phyloP scores from a whole-genome alignment of 257 asterid species.

The Capsicum chinense region DNA sequence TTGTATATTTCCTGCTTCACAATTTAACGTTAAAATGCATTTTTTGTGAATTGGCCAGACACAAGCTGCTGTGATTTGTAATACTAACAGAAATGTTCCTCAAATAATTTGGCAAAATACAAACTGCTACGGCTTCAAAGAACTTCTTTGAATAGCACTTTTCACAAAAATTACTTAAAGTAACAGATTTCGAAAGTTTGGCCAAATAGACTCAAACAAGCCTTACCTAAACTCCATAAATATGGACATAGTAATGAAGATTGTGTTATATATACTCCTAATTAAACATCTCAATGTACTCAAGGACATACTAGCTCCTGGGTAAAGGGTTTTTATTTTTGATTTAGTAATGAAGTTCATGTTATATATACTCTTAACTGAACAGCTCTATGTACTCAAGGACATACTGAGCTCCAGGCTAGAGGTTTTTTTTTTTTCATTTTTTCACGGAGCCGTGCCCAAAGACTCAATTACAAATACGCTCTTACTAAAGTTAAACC shows the following conservation, averaged over 20 bases:
- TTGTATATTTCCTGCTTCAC: too few species aligned
- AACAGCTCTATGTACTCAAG: neutral
- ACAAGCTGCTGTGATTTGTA: neutral
- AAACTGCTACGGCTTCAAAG: neutral
- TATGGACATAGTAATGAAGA: neutral
- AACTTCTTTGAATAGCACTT: neutral
- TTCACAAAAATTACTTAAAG: neutral
- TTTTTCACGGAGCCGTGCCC: neutral
- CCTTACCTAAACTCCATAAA: neutral
- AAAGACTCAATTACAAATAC: neutral
- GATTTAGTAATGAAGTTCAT: neutral
- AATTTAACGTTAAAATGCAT: too few species aligned
- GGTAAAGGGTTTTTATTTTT: neutral
- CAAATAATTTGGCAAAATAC: neutral
- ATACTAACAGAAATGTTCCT: neutral
- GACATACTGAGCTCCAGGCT: neutral
- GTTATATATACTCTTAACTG: neutral
- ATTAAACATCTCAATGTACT: neutral
- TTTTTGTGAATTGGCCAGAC: neutral
- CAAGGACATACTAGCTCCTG: neutral
- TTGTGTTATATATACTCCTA: neutral
- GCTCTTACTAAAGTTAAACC: neutral
- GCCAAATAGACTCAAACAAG: neutral
- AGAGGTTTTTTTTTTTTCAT: neutral
- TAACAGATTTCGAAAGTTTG: neutral